Base-by-base conservation (phyloP, 306 rosid genomes). In the Aeschynomene evenia region DNA sequence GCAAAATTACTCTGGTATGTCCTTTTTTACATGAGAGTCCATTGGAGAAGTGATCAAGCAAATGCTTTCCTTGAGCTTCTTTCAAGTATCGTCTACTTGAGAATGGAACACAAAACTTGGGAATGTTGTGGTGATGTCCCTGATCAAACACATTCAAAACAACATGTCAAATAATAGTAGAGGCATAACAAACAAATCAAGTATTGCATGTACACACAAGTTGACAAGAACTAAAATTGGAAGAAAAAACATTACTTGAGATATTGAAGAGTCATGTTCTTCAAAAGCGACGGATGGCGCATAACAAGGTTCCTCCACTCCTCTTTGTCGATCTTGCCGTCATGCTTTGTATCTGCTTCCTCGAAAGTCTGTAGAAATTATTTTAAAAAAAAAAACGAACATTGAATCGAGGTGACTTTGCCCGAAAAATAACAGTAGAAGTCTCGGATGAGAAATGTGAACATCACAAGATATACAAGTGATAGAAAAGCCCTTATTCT, bases 271-370 rank as follows among this genome's bases (percentile, higher is more conserved):
- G 95, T 95, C 97, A 91, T 95, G 75, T 95, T 95, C 73, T 95
- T 95, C 83, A 95, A 74, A 71, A 95, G 99, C 22, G 99, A 95
- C 0, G 99, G 99, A 73, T 95, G 97, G 16, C 92, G 89, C 82
- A 86, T 49, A 56, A 95, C 99, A 42, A 91, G 97, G 82, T 78
- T 89, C 83, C 97, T 84, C 99, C 99, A 95, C 79, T 95, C 97
- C 76, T 95, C 99, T 85, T 95, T 95, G 85, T 95, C 99, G 23
- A 95, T 95, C 83, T 79, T 86, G 57, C 99, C 99, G 23, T 95
- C 99, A 70, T 91, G 97, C 79, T 95, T 95, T 5, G 99, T 95
- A 73, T 95, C 97, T 24, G 97, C 99, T 84, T 95, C 99, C 83
- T 95, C 99, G 51, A 95, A 95, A 62, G 99, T 95, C 99, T 95